Evolutionary conservation across 2,329 filamentous ascomycete genomes (phyloP).

Genomic region (Orbilia ellipsospora): DNA sequence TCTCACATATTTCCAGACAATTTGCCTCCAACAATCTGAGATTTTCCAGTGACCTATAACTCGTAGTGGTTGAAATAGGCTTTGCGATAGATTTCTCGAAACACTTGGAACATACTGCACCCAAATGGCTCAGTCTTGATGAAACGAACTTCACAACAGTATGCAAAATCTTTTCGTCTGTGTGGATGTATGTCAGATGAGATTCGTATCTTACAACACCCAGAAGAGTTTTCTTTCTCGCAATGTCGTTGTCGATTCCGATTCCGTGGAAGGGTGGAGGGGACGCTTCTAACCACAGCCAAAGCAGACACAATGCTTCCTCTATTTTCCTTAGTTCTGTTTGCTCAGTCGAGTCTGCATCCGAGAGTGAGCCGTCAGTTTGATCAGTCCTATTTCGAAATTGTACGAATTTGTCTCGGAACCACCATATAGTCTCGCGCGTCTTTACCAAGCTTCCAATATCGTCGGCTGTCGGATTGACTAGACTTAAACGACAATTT

Average conservation of each 20-base stretch:
- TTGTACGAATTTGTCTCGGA: not conserved
- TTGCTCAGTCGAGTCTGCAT: not conserved
- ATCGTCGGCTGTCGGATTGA: not conserved
- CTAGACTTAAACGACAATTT: not conserved
- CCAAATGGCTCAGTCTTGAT: too few relatives aligned
- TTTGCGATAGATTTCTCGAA: too few relatives aligned
- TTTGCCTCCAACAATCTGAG: too few relatives aligned
- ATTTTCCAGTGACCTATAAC: too few relatives aligned
- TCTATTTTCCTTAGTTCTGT: not conserved
- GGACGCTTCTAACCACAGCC: slow-evolving; percentile 1
- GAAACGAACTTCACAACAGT: too few relatives aligned
- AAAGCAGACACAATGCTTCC: slow-evolving; percentile 35
- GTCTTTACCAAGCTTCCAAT: not conserved
- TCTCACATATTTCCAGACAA: too few relatives aligned
- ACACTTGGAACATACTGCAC: too few relatives aligned
- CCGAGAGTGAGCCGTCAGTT: not conserved
- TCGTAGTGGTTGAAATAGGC: too few relatives aligned
- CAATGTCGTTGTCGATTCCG: not conserved
- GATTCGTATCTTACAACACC: not conserved
- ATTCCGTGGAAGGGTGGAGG: not conserved
- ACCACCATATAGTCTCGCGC: not conserved
- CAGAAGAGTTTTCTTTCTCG: not conserved
- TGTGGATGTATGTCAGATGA: not conserved
- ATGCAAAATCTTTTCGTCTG: not conserved
- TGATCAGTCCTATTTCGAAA: not conserved